Conservation (phyloP, 805 yeast species). For the Metschnikowia orientalis region DNA sequence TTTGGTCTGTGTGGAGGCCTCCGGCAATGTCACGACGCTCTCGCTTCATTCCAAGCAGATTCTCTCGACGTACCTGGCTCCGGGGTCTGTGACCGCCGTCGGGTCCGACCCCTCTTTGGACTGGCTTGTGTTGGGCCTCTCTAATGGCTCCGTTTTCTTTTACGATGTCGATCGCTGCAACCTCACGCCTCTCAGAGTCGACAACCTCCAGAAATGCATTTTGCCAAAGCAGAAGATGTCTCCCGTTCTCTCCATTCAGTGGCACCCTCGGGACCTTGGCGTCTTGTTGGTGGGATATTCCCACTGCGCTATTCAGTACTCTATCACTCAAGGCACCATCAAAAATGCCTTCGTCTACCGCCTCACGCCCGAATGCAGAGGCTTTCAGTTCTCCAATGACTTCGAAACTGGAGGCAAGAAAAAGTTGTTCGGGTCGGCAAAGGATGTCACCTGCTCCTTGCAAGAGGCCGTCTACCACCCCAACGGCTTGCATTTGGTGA, state of each 20-base stretch:
- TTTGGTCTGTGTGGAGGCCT: slow-evolving; percentile 64
- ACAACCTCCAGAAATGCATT: slow-evolving; percentile 61
- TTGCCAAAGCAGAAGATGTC: slow-evolving; percentile 56
- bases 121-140: slow-evolving; percentile 77
- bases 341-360: slow-evolving; percentile 56
- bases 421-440: slow-evolving; percentile 36
- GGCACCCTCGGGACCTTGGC: slow-evolving; percentile 91
- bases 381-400: slow-evolving; percentile 35
- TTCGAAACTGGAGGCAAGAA: slow-evolving; percentile 38
- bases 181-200: slow-evolving; percentile 61
- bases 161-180: slow-evolving; percentile 79
- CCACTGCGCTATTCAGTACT: slow-evolving; percentile 64
- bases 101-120: slow-evolving; percentile 85
- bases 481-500: slow-evolving; percentile 77
- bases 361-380: slow-evolving; percentile 65
- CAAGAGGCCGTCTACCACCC: slow-evolving; percentile 80
- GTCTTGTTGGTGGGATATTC: slow-evolving; percentile 69
- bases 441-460: slow-evolving; percentile 30
- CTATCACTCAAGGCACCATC: slow-evolving; percentile 57
- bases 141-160: slow-evolving; percentile 66
- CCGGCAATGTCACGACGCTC: slow-evolving; percentile 59
- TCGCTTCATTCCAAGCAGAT: slow-evolving; percentile 63
- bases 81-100: slow-evolving; percentile 61
- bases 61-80: slow-evolving; percentile 56
- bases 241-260: slow-evolving; percentile 60